Percentiles rank a stretch among this genome's conserved stretches.
Evolutionary conservation across 2,329 filamentous ascomycete species (phyloP).

Genomic region (Aureobasidium pullulans): DNA sequence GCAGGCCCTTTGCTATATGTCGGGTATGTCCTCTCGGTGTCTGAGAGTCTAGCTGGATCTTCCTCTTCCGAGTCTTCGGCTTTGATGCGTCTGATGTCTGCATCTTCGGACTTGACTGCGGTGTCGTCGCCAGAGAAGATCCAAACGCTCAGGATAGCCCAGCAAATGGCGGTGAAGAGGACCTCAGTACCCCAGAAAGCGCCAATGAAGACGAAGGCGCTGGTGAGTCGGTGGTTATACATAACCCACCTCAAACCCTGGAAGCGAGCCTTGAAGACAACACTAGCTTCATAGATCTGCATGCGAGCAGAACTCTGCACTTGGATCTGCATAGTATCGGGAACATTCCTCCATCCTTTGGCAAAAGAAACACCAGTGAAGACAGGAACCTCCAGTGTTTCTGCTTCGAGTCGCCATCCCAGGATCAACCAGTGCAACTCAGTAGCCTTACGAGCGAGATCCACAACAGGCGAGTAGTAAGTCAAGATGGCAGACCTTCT

Average conservation of each 20-base stretch:
- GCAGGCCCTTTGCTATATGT: conserved; percentile 38
- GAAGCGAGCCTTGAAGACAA: conserved; percentile 68
- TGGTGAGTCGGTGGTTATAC: conserved; percentile 70
- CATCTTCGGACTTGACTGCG: conserved; percentile 16
- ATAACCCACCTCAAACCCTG: conserved; percentile 74
- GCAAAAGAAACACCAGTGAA: conserved; percentile 66
- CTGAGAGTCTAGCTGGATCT: conserved; percentile 29
- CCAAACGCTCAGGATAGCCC: conserved; percentile 48
- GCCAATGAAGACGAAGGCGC: conserved; percentile 60
- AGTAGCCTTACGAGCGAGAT: conserved; percentile 52
- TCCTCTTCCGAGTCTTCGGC: conserved; percentile 21
- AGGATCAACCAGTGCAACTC: conserved; percentile 64
- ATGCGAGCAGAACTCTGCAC: conserved; percentile 60
- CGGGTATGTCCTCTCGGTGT: conserved; percentile 43
- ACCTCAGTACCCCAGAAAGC: conserved; percentile 75
- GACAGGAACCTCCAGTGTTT: conserved; percentile 59
- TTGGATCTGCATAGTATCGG: conserved; percentile 53
- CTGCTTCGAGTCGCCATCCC: conserved; percentile 56
- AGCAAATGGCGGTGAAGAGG: conserved; percentile 57
- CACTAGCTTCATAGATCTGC: conserved; percentile 65
- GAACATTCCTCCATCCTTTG: conserved; percentile 45
- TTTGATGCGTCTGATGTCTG: conserved; percentile 18
- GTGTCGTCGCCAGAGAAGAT: conserved; percentile 22
- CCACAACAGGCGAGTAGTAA: conserved; percentile 65
- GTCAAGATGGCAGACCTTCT: conserved; percentile 71